These are phyloP conservation scores for Kazachstania sp. DNA, from an alignment of 1,139 yeast species.

Conservation along the genomic window DNA sequence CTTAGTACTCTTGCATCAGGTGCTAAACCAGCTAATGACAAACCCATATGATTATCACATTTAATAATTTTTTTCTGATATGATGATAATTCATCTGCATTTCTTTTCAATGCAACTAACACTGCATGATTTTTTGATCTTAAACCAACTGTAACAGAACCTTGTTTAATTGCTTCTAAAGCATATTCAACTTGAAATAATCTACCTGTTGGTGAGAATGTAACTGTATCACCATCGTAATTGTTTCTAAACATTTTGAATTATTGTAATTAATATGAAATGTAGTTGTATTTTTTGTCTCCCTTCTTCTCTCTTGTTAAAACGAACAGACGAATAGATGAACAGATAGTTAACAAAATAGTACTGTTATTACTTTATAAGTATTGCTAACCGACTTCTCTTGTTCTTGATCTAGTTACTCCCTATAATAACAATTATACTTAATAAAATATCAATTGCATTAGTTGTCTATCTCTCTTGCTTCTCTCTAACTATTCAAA, in stretches of 20 bases:
- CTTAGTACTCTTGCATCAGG: slow-evolving; percentile 95
- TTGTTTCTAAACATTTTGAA: slow-evolving; percentile 74
- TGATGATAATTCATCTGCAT: slow-evolving; percentile 94
- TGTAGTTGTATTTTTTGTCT: no score
- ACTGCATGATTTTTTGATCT: slow-evolving; percentile 83
- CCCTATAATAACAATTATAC: no score
- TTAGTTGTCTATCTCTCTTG: no score
- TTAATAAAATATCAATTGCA: no score
- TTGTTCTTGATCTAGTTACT: no score
- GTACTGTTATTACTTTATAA: no score
- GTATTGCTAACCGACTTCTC: no score
- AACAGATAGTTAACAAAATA: no score
- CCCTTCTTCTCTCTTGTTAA: no score
- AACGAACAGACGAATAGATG: no score
- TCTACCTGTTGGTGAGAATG: slow-evolving; percentile 96
- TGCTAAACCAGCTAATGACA: slow-evolving; percentile 94
- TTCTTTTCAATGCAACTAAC: slow-evolving; percentile 85
- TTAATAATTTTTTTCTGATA: slow-evolving; percentile 89
- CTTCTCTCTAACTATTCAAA: no score
- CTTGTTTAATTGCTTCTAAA: slow-evolving; percentile 94
- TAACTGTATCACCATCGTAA: slow-evolving; percentile 95
- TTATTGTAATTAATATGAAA: background rate
- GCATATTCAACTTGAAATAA: slow-evolving; percentile 95
- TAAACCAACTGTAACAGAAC: slow-evolving; percentile 93
- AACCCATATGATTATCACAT: slow-evolving; percentile 88